Evolutionary conservation across 306 rosid genomes (phyloP), one percentile per base, ranked within the genome.

Genomic region (Gleditsia sinensis): DNA sequence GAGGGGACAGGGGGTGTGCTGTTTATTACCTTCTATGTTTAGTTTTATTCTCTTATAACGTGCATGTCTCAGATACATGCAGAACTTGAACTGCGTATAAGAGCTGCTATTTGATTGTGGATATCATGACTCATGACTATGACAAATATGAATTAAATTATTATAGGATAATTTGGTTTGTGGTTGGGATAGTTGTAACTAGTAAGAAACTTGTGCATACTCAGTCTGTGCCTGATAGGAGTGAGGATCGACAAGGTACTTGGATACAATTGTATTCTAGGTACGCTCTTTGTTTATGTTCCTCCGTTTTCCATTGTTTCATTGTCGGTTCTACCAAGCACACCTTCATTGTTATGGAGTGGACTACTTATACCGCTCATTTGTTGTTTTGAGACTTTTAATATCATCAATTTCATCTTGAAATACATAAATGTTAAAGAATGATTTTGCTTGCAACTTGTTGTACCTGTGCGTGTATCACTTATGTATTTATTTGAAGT

Each of bases 161-260:
- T 28, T 30, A 32, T 30, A 40, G 70, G 83, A 60, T 60, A 39
- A 33, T 71, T 53, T 71, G 82, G 49, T 78, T 53, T 71, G 51
- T 54, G 65, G 46, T 33, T 64, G 45, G 23, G 54, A 64, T 63
- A 36, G 57, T 62, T 61, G 9, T 30, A n/a, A n/a, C n/a, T n/a
- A n/a, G n/a, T n/a, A 33, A 14, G 67, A 48, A 45, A 34, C 17
- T 48, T 43, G 13, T 21, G 25, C 37, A 42, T n/a, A 30, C 9
- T 37, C 5, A 7, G 46, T 42, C 1, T 34, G 50, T 73, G 46
- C 45, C 43, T 79, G 69, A 32, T 64, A 20, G 17, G 48, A 61
- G 17, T 36, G 9, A 61, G 36, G 21, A 34, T 61, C 20, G 49
- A 36, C 3, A 10, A 20, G 20, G 8, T 14, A 45, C 32, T 65